Base-by-base conservation (phyloP, 805 yeast genomes). In the Crinitomyces ghanaensis region DNA sequence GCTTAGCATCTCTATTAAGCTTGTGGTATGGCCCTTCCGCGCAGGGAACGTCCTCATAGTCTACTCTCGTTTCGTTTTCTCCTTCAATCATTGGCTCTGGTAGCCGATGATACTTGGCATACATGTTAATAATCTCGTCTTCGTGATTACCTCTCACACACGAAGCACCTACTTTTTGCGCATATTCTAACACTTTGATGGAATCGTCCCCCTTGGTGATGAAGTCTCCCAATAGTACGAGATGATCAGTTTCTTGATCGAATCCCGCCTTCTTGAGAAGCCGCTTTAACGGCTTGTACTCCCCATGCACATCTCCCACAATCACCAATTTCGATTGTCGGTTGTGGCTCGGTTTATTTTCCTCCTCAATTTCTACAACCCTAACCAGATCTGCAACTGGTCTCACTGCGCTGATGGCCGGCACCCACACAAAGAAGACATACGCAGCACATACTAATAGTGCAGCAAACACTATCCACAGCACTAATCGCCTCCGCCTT, bases 131-230 rank as follows among this genome's bases (percentile, higher is more conserved):
- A 7, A 79, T 68, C 39, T 74, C 75, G 40, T 77, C 65, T 55
- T 86, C 97, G 54, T 88, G 95, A 59, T 86, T 86, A 0, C 97
- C 96, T 38, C 91, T 59, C 2, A 86, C 72, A 50, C 94, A 85
- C 34, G 71, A 74, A 11, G 81, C 68, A 11, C 69, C 59, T 43
- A 74, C 51, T 15, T 70, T 60, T 21, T 76, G 62, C 13, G 81
- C 75, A 46, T 56, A 76, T 38, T 84, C 77, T 7, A 85, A 51
- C 2, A 84, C 84, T 25, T 68, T 70, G 9, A 70, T 41, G 1
- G 93, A 79, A 37, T 79, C 73, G 4, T 80, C 76, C 1, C 97
- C 97, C 51, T 86, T 88, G 32, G 84, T 66, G 12, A 82, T 62
- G 53, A 85, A 82, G 50, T 86, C 96, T 3, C 97, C 97, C 14